phyloP scores from a whole-genome alignment of 176 grass and related monocot genomes.

The Aegilops umbellulata region DNA sequence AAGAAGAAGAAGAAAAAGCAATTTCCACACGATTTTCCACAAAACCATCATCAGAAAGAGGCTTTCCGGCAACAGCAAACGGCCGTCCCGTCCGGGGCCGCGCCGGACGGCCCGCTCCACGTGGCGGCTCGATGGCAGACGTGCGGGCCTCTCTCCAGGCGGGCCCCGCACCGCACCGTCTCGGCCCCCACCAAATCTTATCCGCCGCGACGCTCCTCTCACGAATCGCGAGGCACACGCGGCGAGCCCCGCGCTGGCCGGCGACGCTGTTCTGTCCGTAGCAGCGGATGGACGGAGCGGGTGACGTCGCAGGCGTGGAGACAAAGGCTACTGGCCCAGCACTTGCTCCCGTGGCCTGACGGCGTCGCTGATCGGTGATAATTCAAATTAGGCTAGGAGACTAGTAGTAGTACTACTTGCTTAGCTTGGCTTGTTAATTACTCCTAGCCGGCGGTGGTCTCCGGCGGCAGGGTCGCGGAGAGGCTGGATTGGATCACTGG shows the following conservation, averaged over 20 bases:
- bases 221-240: not conserved
- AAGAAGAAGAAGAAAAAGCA: not conserved
- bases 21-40: not conserved
- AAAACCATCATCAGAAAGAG: not conserved
- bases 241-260: not conserved
- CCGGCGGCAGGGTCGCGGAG: not conserved
- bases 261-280: not conserved
- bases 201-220: not conserved
- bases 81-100: not conserved
- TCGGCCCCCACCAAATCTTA: slow-evolving; percentile 21
- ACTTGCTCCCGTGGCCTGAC: not conserved
- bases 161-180: not conserved
- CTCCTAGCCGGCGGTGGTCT: not conserved
- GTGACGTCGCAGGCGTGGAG: slow-evolving; percentile 26
- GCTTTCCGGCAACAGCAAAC: not conserved
- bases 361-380: not conserved
- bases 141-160: slow-evolving; percentile 10
- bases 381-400: not conserved
- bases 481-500: not conserved
- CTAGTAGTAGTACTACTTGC: too few relatives aligned
- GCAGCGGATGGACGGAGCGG: not conserved
- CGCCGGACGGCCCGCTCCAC: not conserved
- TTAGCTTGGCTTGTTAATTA: not conserved
- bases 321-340: not conserved
- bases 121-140: not conserved